Percentiles rank a stretch among this genome's conserved stretches.
Conservation (phyloP, 768 basidiomycete species). For the Lyophyllum decastes region DNA sequence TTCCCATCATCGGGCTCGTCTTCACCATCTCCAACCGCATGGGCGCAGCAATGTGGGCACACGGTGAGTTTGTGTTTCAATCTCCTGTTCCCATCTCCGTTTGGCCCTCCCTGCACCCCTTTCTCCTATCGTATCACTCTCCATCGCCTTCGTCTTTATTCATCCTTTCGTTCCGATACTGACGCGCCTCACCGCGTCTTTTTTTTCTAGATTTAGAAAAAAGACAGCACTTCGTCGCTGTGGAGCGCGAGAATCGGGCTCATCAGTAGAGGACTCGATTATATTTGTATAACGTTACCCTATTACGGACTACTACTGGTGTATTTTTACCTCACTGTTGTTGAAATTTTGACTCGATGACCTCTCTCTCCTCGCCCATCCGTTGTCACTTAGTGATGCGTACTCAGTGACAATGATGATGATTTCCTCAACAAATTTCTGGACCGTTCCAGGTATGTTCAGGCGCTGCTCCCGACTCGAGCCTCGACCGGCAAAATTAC, state of each 20-base stretch:
- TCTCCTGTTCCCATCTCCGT: no score
- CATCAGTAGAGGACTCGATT: not conserved
- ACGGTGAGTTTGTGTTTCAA: constrained; percentile 44
- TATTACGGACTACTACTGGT: not conserved
- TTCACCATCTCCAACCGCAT: constrained; percentile 87
- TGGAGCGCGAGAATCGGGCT: not conserved
- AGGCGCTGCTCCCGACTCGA: no score
- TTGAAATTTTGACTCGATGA: no score
- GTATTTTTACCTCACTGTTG: not conserved
- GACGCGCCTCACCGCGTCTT: not conserved
- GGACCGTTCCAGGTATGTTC: no score
- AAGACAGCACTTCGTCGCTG: constrained; percentile 47
- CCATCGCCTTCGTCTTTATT: not conserved
- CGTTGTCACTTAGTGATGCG: no score
- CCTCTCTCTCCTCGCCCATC: no score
- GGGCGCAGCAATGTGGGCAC: constrained; percentile 95
- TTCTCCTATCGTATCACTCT: not conserved
- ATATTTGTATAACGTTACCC: not conserved
- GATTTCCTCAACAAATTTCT: no score
- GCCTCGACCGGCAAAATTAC: no score
- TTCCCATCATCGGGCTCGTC: constrained; percentile 80
- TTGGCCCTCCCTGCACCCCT: no score
- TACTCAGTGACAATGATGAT: no score
- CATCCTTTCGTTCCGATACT: not conserved
- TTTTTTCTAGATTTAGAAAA: constrained; percentile 62